Base-by-base conservation (phyloP, 1,284 basidiomycete genomes). In the Puccinia horiana region DNA sequence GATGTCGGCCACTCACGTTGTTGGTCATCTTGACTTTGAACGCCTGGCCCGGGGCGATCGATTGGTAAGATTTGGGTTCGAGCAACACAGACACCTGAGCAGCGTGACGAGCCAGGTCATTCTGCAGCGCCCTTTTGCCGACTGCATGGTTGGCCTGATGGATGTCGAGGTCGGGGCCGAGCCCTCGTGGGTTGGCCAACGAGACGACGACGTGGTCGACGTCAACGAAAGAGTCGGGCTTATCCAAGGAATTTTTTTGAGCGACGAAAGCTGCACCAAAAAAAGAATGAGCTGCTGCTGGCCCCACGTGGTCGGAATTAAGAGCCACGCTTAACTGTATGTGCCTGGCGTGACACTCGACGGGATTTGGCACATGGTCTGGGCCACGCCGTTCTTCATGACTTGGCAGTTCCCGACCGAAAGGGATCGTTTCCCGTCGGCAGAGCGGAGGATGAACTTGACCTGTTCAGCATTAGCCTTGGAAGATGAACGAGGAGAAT, bases 331-430 rank as follows among this genome's bases (percentile, higher is more conserved):
- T 75, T n/a, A 74, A 75, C 73, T 75, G 40, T 75, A 75, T 37
- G 73, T 61, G 35, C 73, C 73, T 29, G 73, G 73, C 0, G 23
- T 29, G 5, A 75, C n/a, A 11, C 73, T 75, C 4, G 73, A 75
- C 32, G 73, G 73, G 54, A 75, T 75, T 26, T 75, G 73, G 52
- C 73, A 75, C 37, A 42, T 75, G 0, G 73, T 75, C 40, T 61
- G 49, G 12, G 52, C 73, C 18, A 75, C 54, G 11, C 29, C 37
- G 40, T 75, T 44, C 54, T 61, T 44, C 26, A 40, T 61, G 35
- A 61, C 26, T 6, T 73, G 49, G 20, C 73, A 75, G 37, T 61
- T 75, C 14, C 73, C 73, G 3, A 75, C 73, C n/a, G 35, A 20
- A 61, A 75, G 73, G 54, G 58, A 54, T 23, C 52, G 40, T 20